phyloP scores from a whole-genome alignment of 2,329 filamentous ascomycete species.

The Tolypocladium tropicale region DNA sequence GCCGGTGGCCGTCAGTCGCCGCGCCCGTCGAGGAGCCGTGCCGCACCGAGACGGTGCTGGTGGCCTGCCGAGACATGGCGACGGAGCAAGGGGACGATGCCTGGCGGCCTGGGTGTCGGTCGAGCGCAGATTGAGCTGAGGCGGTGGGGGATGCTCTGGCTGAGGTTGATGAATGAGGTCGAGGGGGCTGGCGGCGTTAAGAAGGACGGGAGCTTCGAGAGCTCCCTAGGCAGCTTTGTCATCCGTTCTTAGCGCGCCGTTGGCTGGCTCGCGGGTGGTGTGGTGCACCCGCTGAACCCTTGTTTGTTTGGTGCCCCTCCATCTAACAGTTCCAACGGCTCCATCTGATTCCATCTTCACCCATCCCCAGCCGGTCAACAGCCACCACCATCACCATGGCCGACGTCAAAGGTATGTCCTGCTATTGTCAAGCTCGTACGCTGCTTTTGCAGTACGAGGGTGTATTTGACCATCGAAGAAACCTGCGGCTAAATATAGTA shows the following conservation, averaged over 20 bases:
- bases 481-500: background rate
- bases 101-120: background rate
- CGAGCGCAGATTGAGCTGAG: background rate
- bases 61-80: constrained; percentile 17
- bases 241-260: too few relatives aligned
- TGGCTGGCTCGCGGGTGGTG: background rate
- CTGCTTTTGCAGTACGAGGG: background rate
- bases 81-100: background rate
- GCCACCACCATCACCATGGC: background rate
- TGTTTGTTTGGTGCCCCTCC: constrained; percentile 1
- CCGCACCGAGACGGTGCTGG: constrained; percentile 17
- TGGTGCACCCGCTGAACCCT: background rate
- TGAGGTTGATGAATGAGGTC: background rate
- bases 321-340: background rate
- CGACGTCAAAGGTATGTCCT: constrained; percentile 1
- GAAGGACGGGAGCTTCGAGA: background rate
- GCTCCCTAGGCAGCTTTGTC: background rate
- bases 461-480: background rate
- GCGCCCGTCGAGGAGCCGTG: constrained; percentile 7
- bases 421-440: background rate
- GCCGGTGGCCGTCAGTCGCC: constrained; percentile 2
- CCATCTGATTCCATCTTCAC: background rate
- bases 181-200: background rate
- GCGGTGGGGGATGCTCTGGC: background rate
- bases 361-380: background rate